These are phyloP conservation scores for Suillus americanus DNA, from an alignment of 768 basidiomycete species.

Conservation along the genomic window DNA sequence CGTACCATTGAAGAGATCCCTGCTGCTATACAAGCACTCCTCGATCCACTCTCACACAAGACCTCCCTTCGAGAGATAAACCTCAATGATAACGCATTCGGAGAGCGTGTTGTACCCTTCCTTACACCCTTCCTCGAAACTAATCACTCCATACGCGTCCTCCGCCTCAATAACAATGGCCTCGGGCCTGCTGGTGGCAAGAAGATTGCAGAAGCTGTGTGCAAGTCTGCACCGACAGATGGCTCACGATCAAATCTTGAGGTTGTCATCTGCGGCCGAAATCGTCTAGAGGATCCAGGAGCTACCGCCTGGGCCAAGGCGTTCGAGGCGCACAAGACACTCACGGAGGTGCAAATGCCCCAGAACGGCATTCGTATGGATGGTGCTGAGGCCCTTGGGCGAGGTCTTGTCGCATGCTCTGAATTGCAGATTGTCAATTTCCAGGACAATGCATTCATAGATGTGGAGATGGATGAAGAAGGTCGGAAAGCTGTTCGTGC, in stretches of 20 bases:
- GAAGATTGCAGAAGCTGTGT: constrained; percentile 82
- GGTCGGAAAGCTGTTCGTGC: constrained; percentile 49
- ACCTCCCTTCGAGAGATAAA: constrained; percentile 83
- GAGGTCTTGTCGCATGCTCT: constrained; percentile 67
- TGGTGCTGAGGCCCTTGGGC: constrained; percentile 78
- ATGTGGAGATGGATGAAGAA: constrained; percentile 55
- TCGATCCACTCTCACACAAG: constrained; percentile 81
- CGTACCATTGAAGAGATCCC: constrained; percentile 96
- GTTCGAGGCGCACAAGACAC: constrained; percentile 78
- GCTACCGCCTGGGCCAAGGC: constrained; percentile 84
- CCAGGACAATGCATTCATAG: constrained; percentile 86
- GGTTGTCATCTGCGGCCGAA: constrained; percentile 89
- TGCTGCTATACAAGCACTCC: constrained; percentile 81
- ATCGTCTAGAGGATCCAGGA: constrained; percentile 91
- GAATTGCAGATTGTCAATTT: constrained; percentile 79
- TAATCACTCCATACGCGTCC: constrained; percentile 78
- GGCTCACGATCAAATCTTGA: constrained; percentile 73
- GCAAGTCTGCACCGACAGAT: constrained; percentile 70
- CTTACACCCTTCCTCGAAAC: constrained; percentile 86
- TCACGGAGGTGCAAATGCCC: constrained; percentile 89
- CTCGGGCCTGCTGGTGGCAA: constrained; percentile 88
- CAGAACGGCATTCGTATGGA: constrained; percentile 97
- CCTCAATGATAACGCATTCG: constrained; percentile 95
- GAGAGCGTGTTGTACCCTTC: constrained; percentile 91
- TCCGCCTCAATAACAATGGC: constrained; percentile 96